A percentile compares a stretch with the other conserved stretches of the same genome.
phyloP scores from a whole-genome alignment of 495 filamentous ascomycete species.

The Penicillium bialowiezense region DNA sequence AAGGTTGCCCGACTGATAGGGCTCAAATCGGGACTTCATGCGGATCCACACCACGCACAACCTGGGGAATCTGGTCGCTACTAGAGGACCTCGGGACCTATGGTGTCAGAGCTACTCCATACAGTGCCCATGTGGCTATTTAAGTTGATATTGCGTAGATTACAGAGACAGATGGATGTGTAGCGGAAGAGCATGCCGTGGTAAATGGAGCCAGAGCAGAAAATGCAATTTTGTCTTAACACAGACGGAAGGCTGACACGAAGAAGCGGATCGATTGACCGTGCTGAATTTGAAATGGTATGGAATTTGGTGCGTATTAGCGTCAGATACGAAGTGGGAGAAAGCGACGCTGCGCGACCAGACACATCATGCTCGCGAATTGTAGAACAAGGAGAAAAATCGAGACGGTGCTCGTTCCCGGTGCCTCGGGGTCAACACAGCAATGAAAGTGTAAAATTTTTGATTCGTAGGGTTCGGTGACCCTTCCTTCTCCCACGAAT shows the following conservation, averaged over 20 bases:
- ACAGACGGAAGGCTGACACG: slow-evolving; percentile 8
- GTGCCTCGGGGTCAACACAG: slow-evolving; percentile 14
- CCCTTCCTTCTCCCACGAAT: slow-evolving; percentile 48
- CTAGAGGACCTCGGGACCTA: background rate
- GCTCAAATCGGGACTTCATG: too few species aligned
- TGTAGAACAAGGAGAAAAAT: slow-evolving; percentile 26
- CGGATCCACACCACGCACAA: background rate
- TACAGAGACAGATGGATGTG: slow-evolving; percentile 18
- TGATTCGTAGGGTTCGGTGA: slow-evolving; percentile 46
- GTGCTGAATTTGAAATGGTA: slow-evolving; percentile 36
- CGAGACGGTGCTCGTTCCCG: slow-evolving; percentile 15
- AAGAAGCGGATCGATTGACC: slow-evolving; percentile 18
- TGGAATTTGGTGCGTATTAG: slow-evolving; percentile 42
- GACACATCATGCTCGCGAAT: slow-evolving; percentile 28
- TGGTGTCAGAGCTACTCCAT: background rate
- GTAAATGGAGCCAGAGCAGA: slow-evolving; percentile 28
- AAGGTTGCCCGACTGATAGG: too few species aligned
- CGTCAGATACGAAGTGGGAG: slow-evolving; percentile 38
- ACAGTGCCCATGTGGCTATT: background rate
- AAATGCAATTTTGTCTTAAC: slow-evolving; percentile 26
- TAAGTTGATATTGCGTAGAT: too few species aligned
- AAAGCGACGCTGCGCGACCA: slow-evolving; percentile 29
- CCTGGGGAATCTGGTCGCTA: background rate
- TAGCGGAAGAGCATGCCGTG: slow-evolving; percentile 17
- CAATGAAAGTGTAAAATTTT: slow-evolving; percentile 32